These are phyloP conservation scores for Plasmodium gaboni DNA, from an alignment of 169 alveolate species.

Conservation along the genomic window DNA sequence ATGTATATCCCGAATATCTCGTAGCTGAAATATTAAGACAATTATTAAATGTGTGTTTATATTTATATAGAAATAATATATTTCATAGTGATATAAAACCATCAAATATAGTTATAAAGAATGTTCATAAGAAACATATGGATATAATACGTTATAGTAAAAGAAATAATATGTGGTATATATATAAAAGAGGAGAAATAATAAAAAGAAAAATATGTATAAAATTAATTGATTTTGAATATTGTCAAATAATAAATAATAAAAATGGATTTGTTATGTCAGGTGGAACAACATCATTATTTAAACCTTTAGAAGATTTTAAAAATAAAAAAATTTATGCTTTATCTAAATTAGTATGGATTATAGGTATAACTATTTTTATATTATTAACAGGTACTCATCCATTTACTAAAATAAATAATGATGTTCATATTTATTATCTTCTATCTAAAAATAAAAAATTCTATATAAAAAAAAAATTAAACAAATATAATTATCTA, in stretches of 20 bases:
- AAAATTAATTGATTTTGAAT: constrained; percentile 59
- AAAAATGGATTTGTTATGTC: constrained; percentile 14
- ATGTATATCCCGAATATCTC: constrained; percentile 56
- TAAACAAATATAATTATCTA: constrained; percentile 12
- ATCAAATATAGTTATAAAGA: constrained; percentile 51
- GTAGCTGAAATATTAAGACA: constrained; percentile 65
- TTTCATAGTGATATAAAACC: constrained; percentile 71
- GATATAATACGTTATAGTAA: constrained; percentile 29
- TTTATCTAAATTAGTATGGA: constrained; percentile 46
- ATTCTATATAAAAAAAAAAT: constrained; percentile 12
- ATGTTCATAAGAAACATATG: constrained; percentile 40
- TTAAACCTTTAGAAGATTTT: constrained; percentile 63
- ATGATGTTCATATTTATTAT: constrained; percentile 47
- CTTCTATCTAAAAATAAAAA: constrained; percentile 18
- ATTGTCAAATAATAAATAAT: constrained; percentile 25
- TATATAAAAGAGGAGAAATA: constrained; percentile 18
- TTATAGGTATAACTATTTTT: constrained; percentile 51
- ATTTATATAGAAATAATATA: constrained; percentile 8
- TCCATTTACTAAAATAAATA: constrained; percentile 44
- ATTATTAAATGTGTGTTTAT: constrained; percentile 26
- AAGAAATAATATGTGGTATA: constrained; percentile 29
- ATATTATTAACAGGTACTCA: constrained; percentile 53
- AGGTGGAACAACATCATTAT: constrained; percentile 69
- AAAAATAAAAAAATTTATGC: constrained; percentile 30
- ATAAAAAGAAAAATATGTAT: constrained; percentile 24